Evolutionary conservation across 495 filamentous ascomycete genomes (phyloP).

Genomic region (Cudoniella acicularis): DNA sequence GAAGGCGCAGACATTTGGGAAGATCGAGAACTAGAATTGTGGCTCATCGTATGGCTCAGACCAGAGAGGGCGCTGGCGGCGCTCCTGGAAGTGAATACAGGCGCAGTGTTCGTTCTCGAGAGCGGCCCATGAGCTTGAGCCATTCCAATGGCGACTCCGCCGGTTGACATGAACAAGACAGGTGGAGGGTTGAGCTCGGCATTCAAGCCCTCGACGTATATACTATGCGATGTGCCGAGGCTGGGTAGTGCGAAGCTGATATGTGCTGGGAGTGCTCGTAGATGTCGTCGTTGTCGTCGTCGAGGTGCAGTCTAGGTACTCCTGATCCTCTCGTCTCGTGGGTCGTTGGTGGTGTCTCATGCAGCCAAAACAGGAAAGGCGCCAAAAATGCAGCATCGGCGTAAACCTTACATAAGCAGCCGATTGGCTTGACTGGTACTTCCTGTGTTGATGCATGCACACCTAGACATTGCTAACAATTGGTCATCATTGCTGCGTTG

Average conservation of each 20-base stretch:
- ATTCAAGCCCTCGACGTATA: slow-evolving; percentile 16
- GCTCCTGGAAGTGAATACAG: slow-evolving; percentile 35
- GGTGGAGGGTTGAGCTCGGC: slow-evolving; percentile 11
- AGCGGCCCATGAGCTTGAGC: slow-evolving; percentile 44
- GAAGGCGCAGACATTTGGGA: slow-evolving; percentile 49
- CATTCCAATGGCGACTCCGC: slow-evolving; percentile 33
- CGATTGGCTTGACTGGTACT: no score
- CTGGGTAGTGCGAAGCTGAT: not conserved
- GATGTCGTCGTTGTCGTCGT: not conserved
- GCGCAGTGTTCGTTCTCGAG: slow-evolving; percentile 46
- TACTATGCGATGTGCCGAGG: not conserved
- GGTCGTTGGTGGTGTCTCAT: not conserved
- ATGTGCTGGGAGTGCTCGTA: not conserved
- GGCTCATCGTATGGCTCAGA: slow-evolving; percentile 38
- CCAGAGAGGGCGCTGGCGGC: slow-evolving; percentile 30
- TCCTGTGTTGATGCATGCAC: no score
- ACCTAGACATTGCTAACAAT: no score
- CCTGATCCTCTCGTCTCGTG: slow-evolving; percentile 7
- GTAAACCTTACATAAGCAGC: no score
- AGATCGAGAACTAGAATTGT: slow-evolving; percentile 35
- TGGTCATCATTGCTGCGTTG: no score
- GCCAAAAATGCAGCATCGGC: no score
- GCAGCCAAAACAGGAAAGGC: not conserved
- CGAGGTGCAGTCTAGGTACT: not conserved
- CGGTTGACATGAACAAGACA: slow-evolving; percentile 16